Conservation (phyloP, 2,329 filamentous ascomycete genomes). For the Tothia fuscella region DNA sequence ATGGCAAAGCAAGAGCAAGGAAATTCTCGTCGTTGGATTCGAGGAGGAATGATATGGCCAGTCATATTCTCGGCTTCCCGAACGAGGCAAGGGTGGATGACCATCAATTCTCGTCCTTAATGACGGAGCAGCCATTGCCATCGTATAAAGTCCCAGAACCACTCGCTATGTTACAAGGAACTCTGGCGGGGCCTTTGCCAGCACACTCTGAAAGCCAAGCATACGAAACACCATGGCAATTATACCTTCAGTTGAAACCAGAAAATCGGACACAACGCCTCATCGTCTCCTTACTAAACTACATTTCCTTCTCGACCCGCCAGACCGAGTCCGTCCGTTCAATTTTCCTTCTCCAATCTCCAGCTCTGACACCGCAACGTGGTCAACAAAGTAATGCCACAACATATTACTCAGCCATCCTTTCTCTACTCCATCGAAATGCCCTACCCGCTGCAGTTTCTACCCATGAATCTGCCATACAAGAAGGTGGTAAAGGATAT, state of each 20-base stretch:
- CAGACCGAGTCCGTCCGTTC: not conserved
- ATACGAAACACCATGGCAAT: conserved; percentile 4
- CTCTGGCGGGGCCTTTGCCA: conserved; percentile 1
- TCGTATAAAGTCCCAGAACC: not conserved
- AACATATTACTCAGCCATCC: not conserved
- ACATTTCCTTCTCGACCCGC: conserved; percentile 6
- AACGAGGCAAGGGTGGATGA: not conserved
- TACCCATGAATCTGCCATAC: not conserved
- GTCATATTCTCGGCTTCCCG: no score
- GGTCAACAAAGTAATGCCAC: not conserved
- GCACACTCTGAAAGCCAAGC: not conserved
- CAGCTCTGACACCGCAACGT: not conserved
- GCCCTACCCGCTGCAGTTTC: not conserved
- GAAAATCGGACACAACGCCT: not conserved
- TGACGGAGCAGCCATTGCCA: not conserved
- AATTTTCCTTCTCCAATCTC: not conserved
- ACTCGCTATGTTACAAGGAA: not conserved
- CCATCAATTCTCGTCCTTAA: not conserved
- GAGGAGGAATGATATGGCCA: no score
- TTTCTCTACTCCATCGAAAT: not conserved
- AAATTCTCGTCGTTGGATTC: not conserved
- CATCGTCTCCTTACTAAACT: conserved; percentile 2
- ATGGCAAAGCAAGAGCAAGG: conserved; percentile 15
- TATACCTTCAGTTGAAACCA: conserved; percentile 1
- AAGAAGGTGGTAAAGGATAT: conserved; percentile 1